phyloP scores from a whole-genome alignment of 306 rosid genomes.

The Luffa aegyptiaca region DNA sequence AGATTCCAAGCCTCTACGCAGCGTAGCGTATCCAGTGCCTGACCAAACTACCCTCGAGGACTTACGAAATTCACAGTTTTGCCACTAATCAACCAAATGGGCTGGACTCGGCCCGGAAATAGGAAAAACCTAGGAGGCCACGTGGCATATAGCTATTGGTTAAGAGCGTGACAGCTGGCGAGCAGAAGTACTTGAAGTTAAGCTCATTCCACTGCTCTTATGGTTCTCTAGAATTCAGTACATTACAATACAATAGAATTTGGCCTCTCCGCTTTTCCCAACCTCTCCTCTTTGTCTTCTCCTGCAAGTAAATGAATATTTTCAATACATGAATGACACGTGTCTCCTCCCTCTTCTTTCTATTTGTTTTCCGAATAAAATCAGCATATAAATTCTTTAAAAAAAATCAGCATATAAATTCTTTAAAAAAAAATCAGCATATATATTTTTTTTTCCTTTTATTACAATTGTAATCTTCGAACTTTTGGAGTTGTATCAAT shows the following conservation, averaged over 20 bases:
- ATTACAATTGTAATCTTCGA: no score
- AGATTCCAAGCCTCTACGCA: conserved; percentile 10
- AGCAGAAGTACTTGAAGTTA: neutral
- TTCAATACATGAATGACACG: neutral
- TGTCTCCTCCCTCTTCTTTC: neutral
- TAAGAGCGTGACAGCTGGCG: neutral
- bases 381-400: no score
- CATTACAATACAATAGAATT: neutral
- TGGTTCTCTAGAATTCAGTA: neutral
- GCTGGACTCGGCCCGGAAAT: neutral
- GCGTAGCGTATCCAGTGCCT: neutral
- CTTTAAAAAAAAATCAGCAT: neutral
- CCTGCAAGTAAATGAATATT: neutral
- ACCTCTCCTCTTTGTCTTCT: neutral
- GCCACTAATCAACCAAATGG: neutral
- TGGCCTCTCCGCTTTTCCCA: neutral
- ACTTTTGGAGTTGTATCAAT: no score
- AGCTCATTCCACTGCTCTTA: neutral
- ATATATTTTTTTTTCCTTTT: no score
- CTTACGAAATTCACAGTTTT: neutral
- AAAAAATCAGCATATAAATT: neutral
- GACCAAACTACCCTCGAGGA: neutral
- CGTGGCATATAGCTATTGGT: neutral
- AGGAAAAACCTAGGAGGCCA: neutral
- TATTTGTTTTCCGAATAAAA: neutral